Base-by-base conservation (phyloP, 1,139 yeast species). In the Schwanniomyces etchellsii region DNA sequence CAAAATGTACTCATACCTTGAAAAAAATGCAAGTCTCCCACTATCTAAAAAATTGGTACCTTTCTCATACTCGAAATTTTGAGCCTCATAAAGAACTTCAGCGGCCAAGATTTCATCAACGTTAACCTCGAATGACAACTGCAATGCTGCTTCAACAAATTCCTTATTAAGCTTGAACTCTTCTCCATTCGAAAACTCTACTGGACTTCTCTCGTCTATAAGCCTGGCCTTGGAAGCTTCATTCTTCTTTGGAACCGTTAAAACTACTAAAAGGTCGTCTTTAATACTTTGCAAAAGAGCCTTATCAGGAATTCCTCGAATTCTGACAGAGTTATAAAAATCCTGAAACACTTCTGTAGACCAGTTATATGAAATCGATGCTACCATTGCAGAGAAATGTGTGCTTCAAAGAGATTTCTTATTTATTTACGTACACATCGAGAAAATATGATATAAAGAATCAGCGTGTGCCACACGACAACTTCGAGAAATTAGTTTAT, bases 11-110 rank as follows among this genome's bases (percentile, higher is more conserved):
- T 77, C 81, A 31, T 79, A 69, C 43, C 96, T 70, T 33, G 75
- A 57, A 48, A 77, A 84, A 48, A 73, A 86, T 5, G 76, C 66
- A n/a, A 82, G 73, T 40, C 79, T 70, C 1, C 91, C 95, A 20
- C 79, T 70, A 43, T 85, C 94, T 4, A 70, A 47, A 15, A 79
- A 62, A 2, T 70, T 60, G 5, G 77, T 59, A 4, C 84, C 88
- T 18, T 72, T 63, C 25, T 70, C 48, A 27, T 53, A 56, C 11
- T 66, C 57, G 13, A 67, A 58, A 3, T 55, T 52, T 4, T 65
- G 49, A 3, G 84, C 69, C 34, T 55, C 37, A 39, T 48, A 59
- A 14, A 64, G 44, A 32, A 65, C 36, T 42, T 66, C 68, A 4
- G 68, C 70, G 3, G 67, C 45, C 21, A 41, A 35, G 17, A 62